A percentile compares a stretch with the other conserved stretches of the same genome.
These are phyloP conservation scores for Dalbergia cochinchinensis DNA, from an alignment of 306 rosid genomes.

Conservation along the genomic window DNA sequence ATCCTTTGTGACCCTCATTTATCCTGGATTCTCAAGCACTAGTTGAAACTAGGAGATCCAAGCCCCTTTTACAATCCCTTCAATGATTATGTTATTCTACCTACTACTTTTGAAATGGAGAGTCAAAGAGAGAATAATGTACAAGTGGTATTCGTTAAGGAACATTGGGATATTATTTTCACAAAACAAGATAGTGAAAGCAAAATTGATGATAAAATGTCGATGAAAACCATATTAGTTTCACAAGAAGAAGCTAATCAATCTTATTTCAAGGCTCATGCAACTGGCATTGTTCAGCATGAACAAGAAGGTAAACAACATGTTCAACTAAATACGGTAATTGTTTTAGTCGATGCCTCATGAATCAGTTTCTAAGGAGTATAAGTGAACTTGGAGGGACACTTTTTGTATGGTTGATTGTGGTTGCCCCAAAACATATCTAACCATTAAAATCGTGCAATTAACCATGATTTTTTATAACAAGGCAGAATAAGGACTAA, in stretches of 20 bases:
- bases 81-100: slow-evolving; percentile 91
- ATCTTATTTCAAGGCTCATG: slow-evolving; percentile 61
- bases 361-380: slow-evolving; percentile 36
- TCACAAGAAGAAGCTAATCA: slow-evolving; percentile 56
- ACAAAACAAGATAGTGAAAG: slow-evolving; percentile 49
- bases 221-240: slow-evolving; percentile 63
- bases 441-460: too few species aligned
- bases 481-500: too few species aligned
- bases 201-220: slow-evolving; percentile 45
- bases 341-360: slow-evolving; percentile 77
- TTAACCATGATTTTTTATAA: too few species aligned
- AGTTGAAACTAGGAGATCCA: slow-evolving; percentile 85
- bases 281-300: slow-evolving; percentile 66
- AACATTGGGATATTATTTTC: slow-evolving; percentile 92
- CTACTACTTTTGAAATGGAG: slow-evolving; percentile 81
- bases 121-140: slow-evolving; percentile 63
- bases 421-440: background rate
- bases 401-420: slow-evolving; percentile 22
- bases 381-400: slow-evolving; percentile 19
- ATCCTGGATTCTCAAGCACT: slow-evolving; percentile 86
- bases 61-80: slow-evolving; percentile 92
- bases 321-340: slow-evolving; percentile 68
- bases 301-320: slow-evolving; percentile 68
- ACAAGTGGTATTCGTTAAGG: slow-evolving; percentile 80
- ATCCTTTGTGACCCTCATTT: slow-evolving; percentile 85